A percentile compares a stretch with the other conserved stretches of the same genome.
phyloP scores from a whole-genome alignment of 2,329 filamentous ascomycete genomes.

The Coniella lustricola region DNA sequence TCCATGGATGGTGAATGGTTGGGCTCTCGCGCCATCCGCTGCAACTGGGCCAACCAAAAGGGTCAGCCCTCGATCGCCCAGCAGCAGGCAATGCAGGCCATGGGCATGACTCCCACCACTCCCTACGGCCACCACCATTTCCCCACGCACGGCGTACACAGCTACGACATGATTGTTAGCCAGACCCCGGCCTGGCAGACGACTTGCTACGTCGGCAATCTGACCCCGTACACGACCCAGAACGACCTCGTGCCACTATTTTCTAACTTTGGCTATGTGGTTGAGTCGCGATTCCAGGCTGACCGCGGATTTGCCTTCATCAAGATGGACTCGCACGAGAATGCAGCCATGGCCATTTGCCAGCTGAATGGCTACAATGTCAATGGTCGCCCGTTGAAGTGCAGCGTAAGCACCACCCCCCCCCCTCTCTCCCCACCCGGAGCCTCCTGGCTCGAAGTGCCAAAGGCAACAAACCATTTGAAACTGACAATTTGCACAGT shows the following conservation, averaged over 20 bases:
- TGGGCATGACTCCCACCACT: slow-evolving; percentile 97
- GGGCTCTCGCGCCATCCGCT: slow-evolving; percentile 93
- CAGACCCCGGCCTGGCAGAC: slow-evolving; percentile 98
- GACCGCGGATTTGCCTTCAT: slow-evolving; percentile 98
- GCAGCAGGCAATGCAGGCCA: slow-evolving; percentile 92
- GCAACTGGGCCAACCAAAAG: slow-evolving; percentile 99
- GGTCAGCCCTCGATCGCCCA: slow-evolving; percentile 98
- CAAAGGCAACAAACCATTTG: neutral
- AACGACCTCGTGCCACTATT: slow-evolving; percentile 96
- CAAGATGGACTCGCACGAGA: slow-evolving; percentile 98
- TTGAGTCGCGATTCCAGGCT: slow-evolving; percentile 95
- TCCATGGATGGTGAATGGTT: slow-evolving; percentile 99
- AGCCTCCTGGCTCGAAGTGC: neutral
- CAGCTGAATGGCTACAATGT: slow-evolving; percentile 97
- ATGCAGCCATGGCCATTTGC: slow-evolving; percentile 96
- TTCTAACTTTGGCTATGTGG: slow-evolving; percentile 96
- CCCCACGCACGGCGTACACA: slow-evolving; percentile 91
- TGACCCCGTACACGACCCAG: slow-evolving; percentile 95
- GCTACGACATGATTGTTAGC: slow-evolving; percentile 92
- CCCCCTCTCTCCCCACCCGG: too few relatives aligned
- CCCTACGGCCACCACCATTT: slow-evolving; percentile 97
- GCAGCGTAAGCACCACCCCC: slow-evolving; percentile 81
- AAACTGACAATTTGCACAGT: slow-evolving; percentile 50
- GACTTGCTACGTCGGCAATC: slow-evolving; percentile 93
- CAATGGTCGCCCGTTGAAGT: slow-evolving; percentile 93